These are phyloP conservation scores for Stentor coeruleus DNA, from an alignment of 73 alveolate species.

Conservation along the genomic window DNA sequence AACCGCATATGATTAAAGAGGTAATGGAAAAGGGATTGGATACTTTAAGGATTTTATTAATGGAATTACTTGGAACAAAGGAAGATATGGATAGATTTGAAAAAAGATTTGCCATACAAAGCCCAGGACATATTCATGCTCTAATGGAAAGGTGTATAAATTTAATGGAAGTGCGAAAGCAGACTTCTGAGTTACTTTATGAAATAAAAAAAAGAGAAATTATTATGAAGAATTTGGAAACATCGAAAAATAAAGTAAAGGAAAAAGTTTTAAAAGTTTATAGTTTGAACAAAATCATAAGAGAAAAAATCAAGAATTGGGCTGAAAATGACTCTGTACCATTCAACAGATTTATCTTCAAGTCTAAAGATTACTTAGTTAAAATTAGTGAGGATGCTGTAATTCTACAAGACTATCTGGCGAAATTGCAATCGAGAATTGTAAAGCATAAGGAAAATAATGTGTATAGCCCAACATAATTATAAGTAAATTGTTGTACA, in stretches of 20 bases:
- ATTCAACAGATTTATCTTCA: background rate
- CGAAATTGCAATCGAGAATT: too few species aligned
- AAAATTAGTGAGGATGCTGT: background rate
- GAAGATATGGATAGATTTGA: background rate
- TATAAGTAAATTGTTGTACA: too few species aligned
- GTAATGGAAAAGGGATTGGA: background rate
- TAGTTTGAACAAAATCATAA: background rate
- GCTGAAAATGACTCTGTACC: background rate
- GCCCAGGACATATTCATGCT: background rate
- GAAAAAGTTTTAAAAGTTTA: background rate
- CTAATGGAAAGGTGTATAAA: background rate
- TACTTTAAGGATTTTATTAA: background rate
- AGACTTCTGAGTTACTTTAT: background rate
- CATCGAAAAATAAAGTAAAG: background rate
- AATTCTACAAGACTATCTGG: too few species aligned
- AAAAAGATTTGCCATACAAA: background rate
- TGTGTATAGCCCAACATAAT: too few species aligned
- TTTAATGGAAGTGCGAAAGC: background rate
- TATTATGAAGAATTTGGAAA: background rate
- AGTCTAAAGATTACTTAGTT: background rate
- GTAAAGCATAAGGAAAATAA: too few species aligned
- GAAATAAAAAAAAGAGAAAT: background rate
- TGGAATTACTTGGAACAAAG: background rate
- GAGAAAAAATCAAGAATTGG: slow-evolving; percentile 1
- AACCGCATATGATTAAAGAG: background rate